These are phyloP conservation scores for Rhodotorula glutinis DNA, from an alignment of 1,284 basidiomycete genomes.

Conservation along the genomic window DNA sequence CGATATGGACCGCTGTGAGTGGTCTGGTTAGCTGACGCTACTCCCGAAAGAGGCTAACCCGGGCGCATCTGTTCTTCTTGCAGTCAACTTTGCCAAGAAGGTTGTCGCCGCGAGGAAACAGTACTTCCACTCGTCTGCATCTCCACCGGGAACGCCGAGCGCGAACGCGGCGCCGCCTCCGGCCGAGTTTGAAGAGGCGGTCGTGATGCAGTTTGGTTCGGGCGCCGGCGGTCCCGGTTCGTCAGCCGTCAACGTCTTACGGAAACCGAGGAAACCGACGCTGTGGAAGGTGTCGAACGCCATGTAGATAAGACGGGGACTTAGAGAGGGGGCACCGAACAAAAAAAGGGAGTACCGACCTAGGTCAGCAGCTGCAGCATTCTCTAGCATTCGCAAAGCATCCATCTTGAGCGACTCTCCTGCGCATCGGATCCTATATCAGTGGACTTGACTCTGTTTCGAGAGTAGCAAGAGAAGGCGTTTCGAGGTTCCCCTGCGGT, in stretches of 20 bases:
- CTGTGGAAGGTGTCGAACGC: slow-evolving; percentile 25
- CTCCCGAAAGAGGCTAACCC: too few relatives aligned
- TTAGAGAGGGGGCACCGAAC: too few relatives aligned
- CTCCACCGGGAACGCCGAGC: neutral
- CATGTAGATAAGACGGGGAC: neutral
- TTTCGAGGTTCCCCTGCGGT: too few relatives aligned
- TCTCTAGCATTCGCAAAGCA: too few relatives aligned
- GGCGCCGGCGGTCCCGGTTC: neutral
- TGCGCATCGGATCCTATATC: too few relatives aligned
- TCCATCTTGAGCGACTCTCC: too few relatives aligned
- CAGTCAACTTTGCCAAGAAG: slow-evolving; percentile 34
- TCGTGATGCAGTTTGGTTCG: slow-evolving; percentile 28
- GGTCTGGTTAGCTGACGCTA: neutral
- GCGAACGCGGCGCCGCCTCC: neutral
- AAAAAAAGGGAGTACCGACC: too few relatives aligned
- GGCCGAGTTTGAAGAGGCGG: slow-evolving; percentile 28
- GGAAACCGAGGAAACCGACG: slow-evolving; percentile 19
- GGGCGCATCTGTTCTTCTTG: too few relatives aligned
- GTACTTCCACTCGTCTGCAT: neutral
- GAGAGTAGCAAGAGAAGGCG: too few relatives aligned
- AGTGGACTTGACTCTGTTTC: too few relatives aligned
- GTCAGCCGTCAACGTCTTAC: slow-evolving; percentile 21
- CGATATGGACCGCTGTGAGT: slow-evolving; percentile 29
- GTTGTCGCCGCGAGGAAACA: slow-evolving; percentile 17
- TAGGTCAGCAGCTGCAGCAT: too few relatives aligned